These are phyloP conservation scores for Leptomonas seymouri DNA, from an alignment of 208 protist genomes.

Conservation along the genomic window DNA sequence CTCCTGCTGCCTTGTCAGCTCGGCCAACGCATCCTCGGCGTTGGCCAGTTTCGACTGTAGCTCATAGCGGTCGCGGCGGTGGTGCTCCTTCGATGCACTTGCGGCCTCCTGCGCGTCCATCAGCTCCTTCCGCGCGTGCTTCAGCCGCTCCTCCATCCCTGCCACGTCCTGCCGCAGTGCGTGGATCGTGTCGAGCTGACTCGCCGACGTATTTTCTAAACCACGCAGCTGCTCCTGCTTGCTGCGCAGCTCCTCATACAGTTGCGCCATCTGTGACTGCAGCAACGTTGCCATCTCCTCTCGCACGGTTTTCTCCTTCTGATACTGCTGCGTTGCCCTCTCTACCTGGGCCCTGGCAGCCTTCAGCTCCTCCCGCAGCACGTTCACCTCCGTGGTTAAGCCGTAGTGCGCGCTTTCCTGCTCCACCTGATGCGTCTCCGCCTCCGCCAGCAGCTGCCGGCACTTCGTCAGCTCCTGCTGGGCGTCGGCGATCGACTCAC, in stretches of 20 bases:
- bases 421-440: constrained; percentile 45
- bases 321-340: constrained; percentile 30
- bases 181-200: constrained; percentile 38
- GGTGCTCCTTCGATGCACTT: constrained; percentile 39
- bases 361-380: constrained; percentile 38
- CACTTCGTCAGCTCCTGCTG: constrained; percentile 57
- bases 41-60: constrained; percentile 45
- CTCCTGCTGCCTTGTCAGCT: constrained; percentile 33
- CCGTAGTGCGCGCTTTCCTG: constrained; percentile 36
- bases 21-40: constrained; percentile 41
- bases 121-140: constrained; percentile 37
- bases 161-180: constrained; percentile 27
- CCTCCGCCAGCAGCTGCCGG: constrained; percentile 49
- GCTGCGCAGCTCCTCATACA: constrained; percentile 50
- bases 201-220: constrained; percentile 34
- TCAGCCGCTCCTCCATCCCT: constrained; percentile 35
- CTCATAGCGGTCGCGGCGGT: constrained; percentile 44
- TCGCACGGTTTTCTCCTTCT: constrained; percentile 42
- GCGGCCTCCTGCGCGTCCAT: constrained; percentile 36
- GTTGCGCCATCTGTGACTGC: constrained; percentile 49
- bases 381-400: constrained; percentile 24
- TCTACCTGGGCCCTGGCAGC: constrained; percentile 28
- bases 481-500: constrained; percentile 37
- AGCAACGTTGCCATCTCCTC: constrained; percentile 43
- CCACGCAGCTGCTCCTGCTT: constrained; percentile 37